Base-by-base conservation (phyloP, 352 stramenopile species). In the Aphanomyces euteiches region DNA sequence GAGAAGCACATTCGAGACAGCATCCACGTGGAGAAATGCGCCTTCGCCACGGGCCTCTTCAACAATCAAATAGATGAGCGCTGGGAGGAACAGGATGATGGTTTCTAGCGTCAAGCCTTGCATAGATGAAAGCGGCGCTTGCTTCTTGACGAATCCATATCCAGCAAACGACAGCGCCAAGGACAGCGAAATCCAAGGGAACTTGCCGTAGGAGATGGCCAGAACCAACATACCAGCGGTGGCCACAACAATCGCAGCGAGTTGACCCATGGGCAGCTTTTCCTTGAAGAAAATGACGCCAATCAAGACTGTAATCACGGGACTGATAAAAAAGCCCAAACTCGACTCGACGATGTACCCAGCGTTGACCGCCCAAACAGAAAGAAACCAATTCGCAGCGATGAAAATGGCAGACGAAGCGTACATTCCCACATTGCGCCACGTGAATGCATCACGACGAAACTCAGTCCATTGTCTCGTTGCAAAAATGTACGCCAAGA, bases 321-420 rank as follows among this genome's bases (percentile, higher is more conserved):
- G 56, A 13, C n/a, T 41, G 56, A 61, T 61, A n/a, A 61, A 61
- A 38, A 45, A 61, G 12, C 56, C 56, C 34, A 61, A 37, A 13
- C 21, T 45, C 7, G 28, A 19, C 21, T 61, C n/a, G 56, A 61
- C 21, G 56, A 61, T 37, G 21, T 61, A 36, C 8, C 56, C 56
- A 2, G 56, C 3, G 56, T 36, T 40, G 28, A 40, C 56, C 15
- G 56, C 56, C 56, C 56, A 61, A 7, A 61, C 56, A 40, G 21
- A 41, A 37, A 61, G 56, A 2, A 61, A 36, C n/a, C 17, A 40
- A 37, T 61, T 61, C 15, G 28, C 38, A 12, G n/a, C 28, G n/a
- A 61, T 61, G n/a, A 61, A 19, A n/a, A 43, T n/a, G n/a, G n/a
- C n/a, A n/a, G n/a, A n/a, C n/a, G n/a, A n/a, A n/a, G n/a, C n/a